Conservation (phyloP, 306 rosid genomes). For the Cucurbita moschata region DNA sequence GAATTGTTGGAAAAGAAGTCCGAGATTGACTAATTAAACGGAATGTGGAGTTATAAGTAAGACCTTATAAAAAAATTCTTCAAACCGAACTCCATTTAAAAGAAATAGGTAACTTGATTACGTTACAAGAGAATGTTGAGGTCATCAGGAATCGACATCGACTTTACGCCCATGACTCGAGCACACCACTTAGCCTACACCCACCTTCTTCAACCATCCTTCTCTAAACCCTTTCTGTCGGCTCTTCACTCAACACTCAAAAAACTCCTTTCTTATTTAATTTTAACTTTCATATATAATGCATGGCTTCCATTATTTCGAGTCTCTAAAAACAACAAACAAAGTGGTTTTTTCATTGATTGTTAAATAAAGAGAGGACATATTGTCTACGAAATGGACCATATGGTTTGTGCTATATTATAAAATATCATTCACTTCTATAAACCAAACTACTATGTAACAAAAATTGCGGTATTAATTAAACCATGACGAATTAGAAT, state of each 20-base stretch:
- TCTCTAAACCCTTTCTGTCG: constrained; percentile 18
- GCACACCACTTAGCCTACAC: constrained; percentile 73
- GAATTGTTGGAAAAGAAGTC: too few species aligned
- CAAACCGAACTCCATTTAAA: too few species aligned
- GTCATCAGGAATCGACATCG: too few species aligned
- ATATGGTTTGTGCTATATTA: not conserved
- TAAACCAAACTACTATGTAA: too few species aligned
- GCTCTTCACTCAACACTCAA: not conserved
- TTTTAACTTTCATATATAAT: not conserved
- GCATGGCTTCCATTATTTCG: not conserved
- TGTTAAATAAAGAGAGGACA: not conserved
- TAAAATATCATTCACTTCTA: not conserved
- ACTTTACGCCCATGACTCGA: constrained; percentile 46
- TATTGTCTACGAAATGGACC: not conserved
- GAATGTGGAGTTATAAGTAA: too few species aligned
- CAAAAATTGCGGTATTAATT: too few species aligned
- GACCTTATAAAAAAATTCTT: too few species aligned
- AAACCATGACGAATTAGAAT: too few species aligned
- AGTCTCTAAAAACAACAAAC: not conserved
- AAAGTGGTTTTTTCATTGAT: not conserved
- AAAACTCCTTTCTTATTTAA: not conserved
- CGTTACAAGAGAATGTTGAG: too few species aligned
- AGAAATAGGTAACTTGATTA: too few species aligned
- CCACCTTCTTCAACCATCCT: constrained; percentile 22
- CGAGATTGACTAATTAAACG: too few species aligned